Evolutionary conservation across 345 rosid species (phyloP).

Genomic region (Linum tenue): DNA sequence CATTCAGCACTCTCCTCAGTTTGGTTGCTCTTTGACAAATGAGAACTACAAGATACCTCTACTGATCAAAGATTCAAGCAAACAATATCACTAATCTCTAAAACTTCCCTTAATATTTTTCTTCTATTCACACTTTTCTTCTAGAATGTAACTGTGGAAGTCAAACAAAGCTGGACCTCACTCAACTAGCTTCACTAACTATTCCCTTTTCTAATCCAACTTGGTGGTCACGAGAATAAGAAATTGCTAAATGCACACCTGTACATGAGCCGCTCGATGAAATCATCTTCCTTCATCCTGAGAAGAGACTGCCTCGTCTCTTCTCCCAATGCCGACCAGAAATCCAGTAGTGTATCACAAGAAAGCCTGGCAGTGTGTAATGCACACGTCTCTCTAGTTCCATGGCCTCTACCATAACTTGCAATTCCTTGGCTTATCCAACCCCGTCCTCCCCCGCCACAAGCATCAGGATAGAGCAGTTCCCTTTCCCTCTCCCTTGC

Average conservation of each 20-base stretch:
- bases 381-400: conserved; percentile 85
- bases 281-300: conserved; percentile 98
- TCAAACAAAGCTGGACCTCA: background rate
- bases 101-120: background rate
- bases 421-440: conserved; percentile 90
- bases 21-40: background rate
- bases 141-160: background rate
- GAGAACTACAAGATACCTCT: background rate
- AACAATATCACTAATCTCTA: background rate
- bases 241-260: conserved; percentile 47
- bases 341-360: conserved; percentile 80
- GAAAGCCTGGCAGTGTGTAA: conserved; percentile 92
- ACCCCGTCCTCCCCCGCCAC: conserved; percentile 95
- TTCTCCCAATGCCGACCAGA: conserved; percentile 90
- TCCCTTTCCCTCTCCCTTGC: conserved; percentile 89
- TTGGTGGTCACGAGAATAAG: conserved; percentile 1
- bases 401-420: conserved; percentile 83
- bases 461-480: conserved; percentile 94
- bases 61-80: background rate
- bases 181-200: background rate
- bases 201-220: background rate
- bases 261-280: conserved; percentile 81
- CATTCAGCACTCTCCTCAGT: background rate
- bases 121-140: background rate
- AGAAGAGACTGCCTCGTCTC: conserved; percentile 76